phyloP scores from a whole-genome alignment of 2,329 filamentous ascomycete species.

The Aspergillus hiratsukae region DNA sequence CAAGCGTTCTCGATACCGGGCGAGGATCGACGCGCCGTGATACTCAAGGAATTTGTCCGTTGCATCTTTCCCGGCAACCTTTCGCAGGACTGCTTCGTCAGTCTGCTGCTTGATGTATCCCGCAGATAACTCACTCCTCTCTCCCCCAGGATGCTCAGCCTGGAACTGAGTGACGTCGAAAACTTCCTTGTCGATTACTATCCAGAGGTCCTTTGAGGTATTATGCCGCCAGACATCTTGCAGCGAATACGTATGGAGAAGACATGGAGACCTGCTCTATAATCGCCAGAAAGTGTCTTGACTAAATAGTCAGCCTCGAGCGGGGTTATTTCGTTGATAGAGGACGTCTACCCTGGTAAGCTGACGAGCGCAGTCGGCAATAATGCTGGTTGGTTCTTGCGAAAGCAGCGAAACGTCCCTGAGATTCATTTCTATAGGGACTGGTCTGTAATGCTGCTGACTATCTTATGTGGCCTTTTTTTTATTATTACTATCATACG shows the following conservation, averaged over 20 bases:
- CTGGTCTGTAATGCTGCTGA: too few relatives aligned
- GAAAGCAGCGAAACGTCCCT: too few relatives aligned
- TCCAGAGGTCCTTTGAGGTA: constrained; percentile 8
- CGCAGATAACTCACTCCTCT: background rate
- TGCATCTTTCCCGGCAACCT: constrained; percentile 2
- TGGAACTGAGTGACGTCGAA: constrained; percentile 17
- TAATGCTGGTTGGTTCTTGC: too few relatives aligned
- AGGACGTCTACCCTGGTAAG: too few relatives aligned
- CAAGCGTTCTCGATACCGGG: constrained; percentile 1
- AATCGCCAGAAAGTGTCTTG: background rate
- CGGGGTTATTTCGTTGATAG: background rate
- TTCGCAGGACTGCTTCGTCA: constrained; percentile 1
- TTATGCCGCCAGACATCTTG: background rate
- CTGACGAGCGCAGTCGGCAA: too few relatives aligned
- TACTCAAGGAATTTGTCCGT: constrained; percentile 2
- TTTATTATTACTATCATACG: too few relatives aligned
- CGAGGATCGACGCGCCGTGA: constrained; percentile 1
- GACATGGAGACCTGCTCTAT: background rate
- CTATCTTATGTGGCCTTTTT: too few relatives aligned
- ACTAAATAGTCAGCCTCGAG: background rate
- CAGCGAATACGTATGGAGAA: background rate
- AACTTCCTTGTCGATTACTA: constrained; percentile 17
- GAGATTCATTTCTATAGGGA: too few relatives aligned
- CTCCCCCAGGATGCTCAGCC: constrained; percentile 17
- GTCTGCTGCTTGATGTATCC: background rate